Base-by-base conservation (phyloP, 257 asterid genomes). In the Orobanche coerulescens region DNA sequence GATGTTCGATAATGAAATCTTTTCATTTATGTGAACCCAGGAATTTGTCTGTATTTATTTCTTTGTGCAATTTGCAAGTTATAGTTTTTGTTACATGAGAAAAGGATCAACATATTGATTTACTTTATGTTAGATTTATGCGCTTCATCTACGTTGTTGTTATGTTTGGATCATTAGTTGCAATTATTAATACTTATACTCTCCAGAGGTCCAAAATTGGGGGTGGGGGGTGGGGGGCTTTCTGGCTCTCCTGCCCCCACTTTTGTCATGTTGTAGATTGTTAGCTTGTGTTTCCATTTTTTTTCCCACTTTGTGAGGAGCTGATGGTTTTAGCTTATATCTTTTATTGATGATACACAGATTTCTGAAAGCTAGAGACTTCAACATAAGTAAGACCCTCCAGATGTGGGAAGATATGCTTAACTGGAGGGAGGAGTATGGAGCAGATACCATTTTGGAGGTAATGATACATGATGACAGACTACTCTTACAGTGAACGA, bases 341-440 rank as follows among this genome's bases (percentile, higher is more conserved):
- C 36, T 48, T 64, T 60, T 23, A 25, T 34, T 48, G 28, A 14
- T 66, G 46, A 59, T 76, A 54, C 58, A 76, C 75, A 92, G 98
- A 69, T 92, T 92, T 72, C 58, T 88, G 76, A 92, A 92, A 83
- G 94, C 96, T 24, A 84, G 93, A 73, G 95, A 88, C 62, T 84
- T 91, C 37, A 55, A 81, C 77, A 64, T 76, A 46, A 81, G 78
- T 28, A 80, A 75, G 66, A 85, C 96, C 67, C 73, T 84, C 55
- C 85, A 72, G 58, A 88, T 84, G 94, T 92, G 98, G 98, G 94
- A 88, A 74, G 96, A 88, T 67, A 85, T 88, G 96, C 94, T 92
- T 67, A 82, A 70, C 47, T 92, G 98, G 98, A 85, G 98, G 74
- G 82, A 62, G 73, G 95, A 79, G 73, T 86, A 47, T 68, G 95